Conservation (phyloP, 208 protist species). For the Leishmania aethiopica region DNA sequence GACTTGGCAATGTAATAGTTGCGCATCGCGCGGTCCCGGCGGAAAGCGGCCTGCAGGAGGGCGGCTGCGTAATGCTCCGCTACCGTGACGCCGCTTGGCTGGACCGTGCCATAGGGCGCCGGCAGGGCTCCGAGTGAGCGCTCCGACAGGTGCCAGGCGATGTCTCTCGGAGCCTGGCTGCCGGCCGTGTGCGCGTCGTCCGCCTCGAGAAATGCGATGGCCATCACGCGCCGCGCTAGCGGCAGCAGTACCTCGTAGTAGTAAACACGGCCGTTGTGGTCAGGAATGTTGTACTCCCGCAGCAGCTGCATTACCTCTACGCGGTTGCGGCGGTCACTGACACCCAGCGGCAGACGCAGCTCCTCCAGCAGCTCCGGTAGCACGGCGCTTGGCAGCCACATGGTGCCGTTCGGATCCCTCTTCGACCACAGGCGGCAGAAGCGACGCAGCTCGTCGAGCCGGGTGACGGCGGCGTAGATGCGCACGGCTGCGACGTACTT, state of each 20-base stretch:
- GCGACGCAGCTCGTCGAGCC: constrained; percentile 74
- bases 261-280: constrained; percentile 78
- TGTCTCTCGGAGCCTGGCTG: constrained; percentile 49
- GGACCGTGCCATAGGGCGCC: constrained; percentile 20
- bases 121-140: constrained; percentile 41
- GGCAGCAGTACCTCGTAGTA: constrained; percentile 90
- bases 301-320: constrained; percentile 77
- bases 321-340: constrained; percentile 70
- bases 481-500: constrained; percentile 80
- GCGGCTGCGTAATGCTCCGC: constrained; percentile 84
- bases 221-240: constrained; percentile 81
- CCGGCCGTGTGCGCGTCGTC: constrained; percentile 40
- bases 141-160: constrained; percentile 78
- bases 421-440: constrained; percentile 81
- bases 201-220: constrained; percentile 74
- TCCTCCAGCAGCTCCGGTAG: constrained; percentile 80
- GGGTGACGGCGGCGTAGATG: constrained; percentile 64
- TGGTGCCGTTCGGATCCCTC: constrained; percentile 75
- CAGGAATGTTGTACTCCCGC: constrained; percentile 90
- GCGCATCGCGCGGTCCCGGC: constrained; percentile 70
- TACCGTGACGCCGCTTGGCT: constrained; percentile 41
- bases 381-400: constrained; percentile 58
- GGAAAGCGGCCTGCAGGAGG: constrained; percentile 86
- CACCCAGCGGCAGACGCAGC: constrained; percentile 82
- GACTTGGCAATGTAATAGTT: constrained; percentile 50